Evolutionary conservation across 768 basidiomycete species (phyloP), one percentile per base, ranked within the genome.

Genomic region (Tubosaeta sp.): DNA sequence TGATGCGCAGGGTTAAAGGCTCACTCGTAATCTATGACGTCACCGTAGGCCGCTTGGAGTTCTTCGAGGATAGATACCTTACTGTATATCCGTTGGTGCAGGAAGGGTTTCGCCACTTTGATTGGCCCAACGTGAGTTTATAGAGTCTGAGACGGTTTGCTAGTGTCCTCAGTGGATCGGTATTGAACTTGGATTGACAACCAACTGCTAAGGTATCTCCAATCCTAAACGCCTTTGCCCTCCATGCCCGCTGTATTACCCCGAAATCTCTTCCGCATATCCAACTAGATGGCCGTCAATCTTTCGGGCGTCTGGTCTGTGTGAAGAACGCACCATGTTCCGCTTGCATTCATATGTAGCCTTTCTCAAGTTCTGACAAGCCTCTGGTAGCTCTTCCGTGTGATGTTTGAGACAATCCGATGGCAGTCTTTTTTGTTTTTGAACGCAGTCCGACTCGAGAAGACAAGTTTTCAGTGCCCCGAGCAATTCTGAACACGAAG

Each of bases 271-370:
- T 88, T 90, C 50, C 89, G 77, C 88, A 91, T 91, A 63, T 91
- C 88, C 60, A 91, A 70, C 88, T 91, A 46, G 26, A n/a, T 35
- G 1, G 32, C 13, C 13, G 0, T 50, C 6, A 45, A 50, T 25
- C 25, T 55, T 19, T 31, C 38, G 32, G n/a, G n/a, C 8, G 13
- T 45, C 46, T 53, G 42, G 19, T 22, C 14, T 17, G 12, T 19
- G 25, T 12, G 26, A 12, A 8, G 16, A 3, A 65, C 83, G 53
- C 53, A 91, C 91, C 88, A 91, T 88, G 39, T 86, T 89, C 53
- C 91, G 78, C 69, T 95, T 95, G 73, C 93, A 95, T 58, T 95
- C 90, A 59, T 88, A 93, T 1, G 88, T 84, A 11, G 90, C 89
- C 68, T 82, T 84, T 47, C 93, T 78, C 50, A 95, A 72, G 26